These are phyloP conservation scores for Thermomyces lanuginosus DNA, from an alignment of 2,329 filamentous ascomycete species.

Conservation along the genomic window DNA sequence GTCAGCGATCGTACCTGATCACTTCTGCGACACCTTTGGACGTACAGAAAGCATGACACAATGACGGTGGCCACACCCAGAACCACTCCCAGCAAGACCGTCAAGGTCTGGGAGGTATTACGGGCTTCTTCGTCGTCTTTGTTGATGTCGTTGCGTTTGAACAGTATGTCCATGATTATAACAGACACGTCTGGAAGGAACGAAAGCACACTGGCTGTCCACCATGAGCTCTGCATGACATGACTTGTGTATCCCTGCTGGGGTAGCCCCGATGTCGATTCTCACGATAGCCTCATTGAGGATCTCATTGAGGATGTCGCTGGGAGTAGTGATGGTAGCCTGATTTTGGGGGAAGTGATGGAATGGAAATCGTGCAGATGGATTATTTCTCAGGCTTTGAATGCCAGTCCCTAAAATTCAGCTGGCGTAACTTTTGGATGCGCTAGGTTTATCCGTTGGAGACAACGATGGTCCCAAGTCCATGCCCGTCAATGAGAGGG, in stretches of 20 bases:
- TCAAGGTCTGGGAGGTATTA: conserved; percentile 2
- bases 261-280: neutral
- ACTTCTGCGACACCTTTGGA: neutral
- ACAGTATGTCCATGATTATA: conserved; percentile 1
- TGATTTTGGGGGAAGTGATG: too few species aligned
- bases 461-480: too few species aligned
- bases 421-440: too few species aligned
- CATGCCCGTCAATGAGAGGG: too few species aligned
- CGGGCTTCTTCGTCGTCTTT: neutral
- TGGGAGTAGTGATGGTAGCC: too few species aligned
- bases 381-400: too few species aligned
- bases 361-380: too few species aligned
- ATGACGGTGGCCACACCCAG: conserved; percentile 5
- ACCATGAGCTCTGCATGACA: neutral
- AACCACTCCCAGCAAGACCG: conserved; percentile 6
- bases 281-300: too few species aligned
- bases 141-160: conserved; percentile 1
- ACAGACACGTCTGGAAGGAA: neutral
- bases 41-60: conserved; percentile 6
- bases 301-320: too few species aligned
- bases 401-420: too few species aligned
- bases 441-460: too few species aligned
- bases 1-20: neutral
- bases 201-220: neutral
- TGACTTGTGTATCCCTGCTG: neutral